Conservation (phyloP, 352 stramenopile genomes). For the Pythium grandisporangium region DNA sequence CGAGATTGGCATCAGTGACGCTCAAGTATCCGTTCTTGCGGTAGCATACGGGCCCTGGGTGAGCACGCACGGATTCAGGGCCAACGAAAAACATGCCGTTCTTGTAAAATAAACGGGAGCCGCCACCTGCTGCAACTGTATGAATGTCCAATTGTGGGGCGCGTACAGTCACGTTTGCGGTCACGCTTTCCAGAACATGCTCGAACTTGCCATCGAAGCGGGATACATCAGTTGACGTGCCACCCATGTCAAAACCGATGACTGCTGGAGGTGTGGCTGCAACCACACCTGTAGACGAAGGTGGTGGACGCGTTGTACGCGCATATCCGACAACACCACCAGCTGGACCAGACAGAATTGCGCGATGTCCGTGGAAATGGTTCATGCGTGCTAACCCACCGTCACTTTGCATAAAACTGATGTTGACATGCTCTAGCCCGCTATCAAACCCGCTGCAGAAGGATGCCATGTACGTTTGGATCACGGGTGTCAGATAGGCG, state of each 20-base stretch:
- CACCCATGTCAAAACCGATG: slow-evolving; percentile 99
- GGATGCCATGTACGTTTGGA: slow-evolving; percentile 94
- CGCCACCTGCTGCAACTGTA: slow-evolving; percentile 96
- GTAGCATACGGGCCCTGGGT: slow-evolving; percentile 96
- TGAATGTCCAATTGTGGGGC: slow-evolving; percentile 98
- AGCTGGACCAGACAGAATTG: slow-evolving; percentile 92
- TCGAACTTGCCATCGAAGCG: slow-evolving; percentile 96
- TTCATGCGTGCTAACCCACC: slow-evolving; percentile 95
- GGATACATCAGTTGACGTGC: slow-evolving; percentile 97
- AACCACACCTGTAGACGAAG: slow-evolving; percentile 8
- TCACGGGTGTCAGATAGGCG: slow-evolving; percentile 98
- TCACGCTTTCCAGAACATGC: slow-evolving; percentile 98
- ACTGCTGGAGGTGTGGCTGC: slow-evolving; percentile 36
- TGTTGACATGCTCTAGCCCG: slow-evolving; percentile 85
- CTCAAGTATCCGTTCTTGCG: slow-evolving; percentile 94
- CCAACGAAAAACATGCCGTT: slow-evolving; percentile 97
- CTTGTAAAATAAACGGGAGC: slow-evolving; percentile 94
- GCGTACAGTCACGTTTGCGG: slow-evolving; percentile 96
- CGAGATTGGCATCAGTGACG: slow-evolving; percentile 98
- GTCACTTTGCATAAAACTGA: slow-evolving; percentile 99
- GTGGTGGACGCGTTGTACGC: slow-evolving; percentile 79
- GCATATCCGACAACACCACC: slow-evolving; percentile 97
- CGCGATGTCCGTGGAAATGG: slow-evolving; percentile 88
- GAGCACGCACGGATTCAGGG: slow-evolving; percentile 94
- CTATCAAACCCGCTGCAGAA: slow-evolving; percentile 96